These are phyloP conservation scores for Sphagnum tenellum DNA, from an alignment of 225 moss, liverwort and hornwort species.

Conservation along the genomic window DNA sequence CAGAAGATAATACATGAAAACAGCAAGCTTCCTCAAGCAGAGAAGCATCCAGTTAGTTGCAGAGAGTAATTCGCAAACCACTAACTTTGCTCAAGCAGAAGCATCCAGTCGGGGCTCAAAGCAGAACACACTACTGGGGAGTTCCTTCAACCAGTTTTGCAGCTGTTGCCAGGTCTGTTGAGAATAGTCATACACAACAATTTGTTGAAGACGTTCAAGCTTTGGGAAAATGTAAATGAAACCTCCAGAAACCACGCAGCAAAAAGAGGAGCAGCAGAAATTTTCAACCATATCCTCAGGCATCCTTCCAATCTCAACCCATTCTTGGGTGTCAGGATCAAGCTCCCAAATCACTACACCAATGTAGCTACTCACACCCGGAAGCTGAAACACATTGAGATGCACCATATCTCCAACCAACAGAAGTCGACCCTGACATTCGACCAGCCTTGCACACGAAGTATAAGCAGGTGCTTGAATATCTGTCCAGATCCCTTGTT, in stretches of 20 bases:
- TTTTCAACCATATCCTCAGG: constrained; percentile 32
- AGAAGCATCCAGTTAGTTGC: too few species aligned
- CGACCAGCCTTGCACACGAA: constrained; percentile 32
- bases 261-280: constrained; percentile 45
- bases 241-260: constrained; percentile 13
- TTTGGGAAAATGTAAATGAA: too few species aligned
- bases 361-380: constrained; percentile 29
- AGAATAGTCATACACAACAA: too few species aligned
- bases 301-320: constrained; percentile 40
- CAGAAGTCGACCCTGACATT: constrained; percentile 33
- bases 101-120: too few species aligned
- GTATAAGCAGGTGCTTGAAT: constrained; percentile 31
- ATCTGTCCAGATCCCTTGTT: constrained; percentile 23
- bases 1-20: too few species aligned
- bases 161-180: too few species aligned
- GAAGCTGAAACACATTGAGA: constrained; percentile 43
- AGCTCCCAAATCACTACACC: constrained; percentile 47
- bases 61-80: too few species aligned
- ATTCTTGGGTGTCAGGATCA: constrained; percentile 14
- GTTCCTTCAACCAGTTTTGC: too few species aligned
- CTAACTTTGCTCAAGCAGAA: too few species aligned
- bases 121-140: too few species aligned
- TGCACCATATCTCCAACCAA: constrained; percentile 55
- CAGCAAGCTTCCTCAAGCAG: too few species aligned
- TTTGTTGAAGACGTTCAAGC: too few species aligned